phyloP scores from a whole-genome alignment of 2,329 filamentous ascomycete species.

The Colletotrichum noveboracense region DNA sequence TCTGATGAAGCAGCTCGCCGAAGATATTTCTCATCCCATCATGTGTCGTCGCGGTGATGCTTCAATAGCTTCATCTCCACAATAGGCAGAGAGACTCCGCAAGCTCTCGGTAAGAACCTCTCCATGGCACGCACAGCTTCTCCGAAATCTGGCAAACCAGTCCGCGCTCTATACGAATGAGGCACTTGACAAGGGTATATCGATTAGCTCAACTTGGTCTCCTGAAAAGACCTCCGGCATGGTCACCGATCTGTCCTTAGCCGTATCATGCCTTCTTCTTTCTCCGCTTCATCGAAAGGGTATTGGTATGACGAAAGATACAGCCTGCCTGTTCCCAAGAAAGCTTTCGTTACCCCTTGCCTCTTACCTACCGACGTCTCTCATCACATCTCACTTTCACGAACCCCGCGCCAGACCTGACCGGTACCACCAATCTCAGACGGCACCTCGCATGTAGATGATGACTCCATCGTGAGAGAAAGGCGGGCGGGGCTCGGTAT shows the following conservation, averaged over 20 bases:
- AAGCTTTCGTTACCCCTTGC: not conserved
- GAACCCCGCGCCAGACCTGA: not conserved
- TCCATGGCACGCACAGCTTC: not conserved
- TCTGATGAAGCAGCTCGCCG: not conserved
- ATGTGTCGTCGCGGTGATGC: not conserved
- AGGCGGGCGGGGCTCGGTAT: not conserved
- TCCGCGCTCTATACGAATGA: not conserved
- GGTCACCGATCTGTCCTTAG: not conserved
- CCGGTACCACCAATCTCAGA: not conserved
- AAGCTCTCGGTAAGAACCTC: not conserved
- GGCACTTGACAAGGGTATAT: not conserved
- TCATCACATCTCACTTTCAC: not conserved
- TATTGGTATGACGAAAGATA: not conserved
- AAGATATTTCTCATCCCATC: not conserved
- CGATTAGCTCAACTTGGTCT: not conserved
- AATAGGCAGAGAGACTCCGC: not conserved
- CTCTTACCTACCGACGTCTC: not conserved
- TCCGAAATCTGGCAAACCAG: not conserved
- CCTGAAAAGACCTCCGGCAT: not conserved
- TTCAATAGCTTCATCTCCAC: not conserved
- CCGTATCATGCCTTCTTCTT: not conserved
- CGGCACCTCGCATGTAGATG: not conserved
- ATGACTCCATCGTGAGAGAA: not conserved
- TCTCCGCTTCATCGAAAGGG: not conserved
- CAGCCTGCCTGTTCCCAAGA: not conserved